phyloP scores from a whole-genome alignment of 352 stramenopile species.

The Phytophthora nicotianae region DNA sequence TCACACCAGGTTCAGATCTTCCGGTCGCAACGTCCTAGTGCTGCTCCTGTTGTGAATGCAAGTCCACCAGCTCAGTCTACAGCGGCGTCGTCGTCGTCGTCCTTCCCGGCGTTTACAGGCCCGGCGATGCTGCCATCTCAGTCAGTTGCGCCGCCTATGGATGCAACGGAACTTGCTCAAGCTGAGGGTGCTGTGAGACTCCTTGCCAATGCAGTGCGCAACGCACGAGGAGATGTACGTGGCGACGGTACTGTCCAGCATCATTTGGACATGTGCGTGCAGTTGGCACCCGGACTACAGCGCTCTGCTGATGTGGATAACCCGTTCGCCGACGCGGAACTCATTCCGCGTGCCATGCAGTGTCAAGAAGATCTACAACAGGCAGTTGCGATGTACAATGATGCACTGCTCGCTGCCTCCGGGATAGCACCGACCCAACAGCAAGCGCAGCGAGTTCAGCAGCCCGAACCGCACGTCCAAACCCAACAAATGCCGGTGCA shows the following conservation, averaged over 20 bases:
- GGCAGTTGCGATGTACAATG: constrained; percentile 45
- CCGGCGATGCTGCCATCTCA: constrained; percentile 18
- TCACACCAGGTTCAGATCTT: constrained; percentile 43
- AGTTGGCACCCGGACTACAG: constrained; percentile 35
- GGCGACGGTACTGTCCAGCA: constrained; percentile 42
- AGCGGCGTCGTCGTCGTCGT: constrained; percentile 16
- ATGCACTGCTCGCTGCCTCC: constrained; percentile 40
- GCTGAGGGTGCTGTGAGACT: constrained; percentile 38
- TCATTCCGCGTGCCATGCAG: constrained; percentile 49
- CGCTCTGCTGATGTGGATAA: constrained; percentile 42
- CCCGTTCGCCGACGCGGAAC: constrained; percentile 43
- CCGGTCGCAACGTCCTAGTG: constrained; percentile 20
- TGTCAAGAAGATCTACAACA: constrained; percentile 47
- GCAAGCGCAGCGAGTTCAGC: constrained; percentile 22
- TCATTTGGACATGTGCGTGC: constrained; percentile 41
- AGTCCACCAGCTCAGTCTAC: constrained; percentile 13
- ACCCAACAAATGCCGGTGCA: constrained; percentile 23
- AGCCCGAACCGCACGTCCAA: constrained; percentile 32
- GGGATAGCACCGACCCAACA: constrained; percentile 24
- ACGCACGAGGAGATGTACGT: constrained; percentile 40
- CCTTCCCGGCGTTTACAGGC: constrained; percentile 28
- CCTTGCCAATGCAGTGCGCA: constrained; percentile 32
- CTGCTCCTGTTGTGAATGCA: constrained; percentile 15
- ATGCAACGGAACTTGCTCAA: constrained; percentile 43
- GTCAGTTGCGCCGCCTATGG: constrained; percentile 34